Base-by-base conservation (phyloP, 2,329 filamentous ascomycete genomes). In the Trichoderma breve region DNA sequence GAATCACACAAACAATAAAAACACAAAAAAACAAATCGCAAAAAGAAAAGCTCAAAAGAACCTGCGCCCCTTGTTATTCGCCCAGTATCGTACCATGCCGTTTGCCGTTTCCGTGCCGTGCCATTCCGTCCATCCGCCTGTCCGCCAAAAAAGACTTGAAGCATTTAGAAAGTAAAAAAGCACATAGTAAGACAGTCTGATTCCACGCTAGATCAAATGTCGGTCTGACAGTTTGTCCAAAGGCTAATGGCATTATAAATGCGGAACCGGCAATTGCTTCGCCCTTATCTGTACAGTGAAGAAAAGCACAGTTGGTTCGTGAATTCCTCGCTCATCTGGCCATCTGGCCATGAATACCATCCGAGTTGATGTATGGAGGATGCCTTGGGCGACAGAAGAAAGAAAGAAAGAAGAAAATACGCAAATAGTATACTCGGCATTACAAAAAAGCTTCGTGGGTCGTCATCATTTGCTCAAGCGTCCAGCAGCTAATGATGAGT, bases 121-220 rank as follows among this genome's bases (percentile, higher is more conserved):
- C n/a, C 28, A 21, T 60, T 8, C 66, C 66, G 39, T 61, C 36
- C 55, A 51, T 61, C 66, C 55, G 34, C 55, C 55, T 30, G 26
- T 53, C 47, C 53, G 72, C 64, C 26, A 47, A 71, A 72, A 68
- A 72, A 68, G 55, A 47, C 73, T 70, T 43, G 53, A 55, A 71
- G 51, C 51, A 67, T 39, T 24, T 51, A 24, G 18, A 61, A 60
- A 73, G 73, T 43, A 72, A 73, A 71, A 64, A 70, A 67, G 62
- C 57, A 70, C 39, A 74, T 67, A 67, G 39, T 62, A 43, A 53
- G 28, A 51, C 57, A 70, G 30, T 60, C 28, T 53, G 36, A 53
- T 61, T 53, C 66, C 39, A 43, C 57, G 34, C 57, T 58, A 24
- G n/a, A 58, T 39, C 72, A 72, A 43, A 55, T 43, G 32, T 67